Conservation (phyloP, 169 alveolate genomes). For the Blepharisma undulans region DNA sequence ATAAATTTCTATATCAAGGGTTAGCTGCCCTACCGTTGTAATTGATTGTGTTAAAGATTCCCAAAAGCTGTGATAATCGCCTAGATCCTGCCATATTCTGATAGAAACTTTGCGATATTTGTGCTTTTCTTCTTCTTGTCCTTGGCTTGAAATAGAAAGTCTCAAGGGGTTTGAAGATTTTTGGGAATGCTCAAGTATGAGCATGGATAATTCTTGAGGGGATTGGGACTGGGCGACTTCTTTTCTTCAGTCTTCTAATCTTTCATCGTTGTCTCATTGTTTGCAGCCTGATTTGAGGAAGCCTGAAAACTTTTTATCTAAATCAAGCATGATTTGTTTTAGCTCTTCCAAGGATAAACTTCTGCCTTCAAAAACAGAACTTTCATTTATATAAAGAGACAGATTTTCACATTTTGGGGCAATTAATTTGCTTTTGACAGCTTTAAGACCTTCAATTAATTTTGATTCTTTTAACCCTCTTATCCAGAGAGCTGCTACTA, state of each 20-base stretch:
- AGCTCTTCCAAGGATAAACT: neutral
- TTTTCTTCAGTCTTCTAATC: neutral
- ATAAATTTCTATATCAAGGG: neutral
- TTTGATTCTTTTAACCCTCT: constrained; percentile 62
- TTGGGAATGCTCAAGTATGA: constrained; percentile 13
- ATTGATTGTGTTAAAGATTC: neutral
- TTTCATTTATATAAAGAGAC: neutral
- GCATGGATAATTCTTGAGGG: neutral
- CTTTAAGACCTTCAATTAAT: constrained; percentile 51
- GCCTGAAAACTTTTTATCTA: constrained; percentile 4
- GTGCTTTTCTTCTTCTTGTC: neutral
- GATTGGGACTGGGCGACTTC: neutral
- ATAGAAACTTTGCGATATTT: constrained; percentile 2
- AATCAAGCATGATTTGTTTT: neutral
- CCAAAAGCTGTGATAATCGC: neutral
- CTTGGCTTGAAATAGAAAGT: neutral
- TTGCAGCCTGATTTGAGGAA: neutral
- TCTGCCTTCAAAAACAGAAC: neutral
- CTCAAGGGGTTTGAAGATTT: neutral
- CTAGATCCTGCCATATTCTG: constrained; percentile 16
- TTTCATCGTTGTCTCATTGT: constrained; percentile 6
- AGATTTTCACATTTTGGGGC: neutral
- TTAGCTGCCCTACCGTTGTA: neutral
- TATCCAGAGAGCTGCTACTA: constrained; percentile 37
- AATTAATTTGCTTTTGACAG: constrained; percentile 22